Evolutionary conservation across 2,329 filamentous ascomycete species (phyloP).

Genomic region (Penicillium hesseltinei): DNA sequence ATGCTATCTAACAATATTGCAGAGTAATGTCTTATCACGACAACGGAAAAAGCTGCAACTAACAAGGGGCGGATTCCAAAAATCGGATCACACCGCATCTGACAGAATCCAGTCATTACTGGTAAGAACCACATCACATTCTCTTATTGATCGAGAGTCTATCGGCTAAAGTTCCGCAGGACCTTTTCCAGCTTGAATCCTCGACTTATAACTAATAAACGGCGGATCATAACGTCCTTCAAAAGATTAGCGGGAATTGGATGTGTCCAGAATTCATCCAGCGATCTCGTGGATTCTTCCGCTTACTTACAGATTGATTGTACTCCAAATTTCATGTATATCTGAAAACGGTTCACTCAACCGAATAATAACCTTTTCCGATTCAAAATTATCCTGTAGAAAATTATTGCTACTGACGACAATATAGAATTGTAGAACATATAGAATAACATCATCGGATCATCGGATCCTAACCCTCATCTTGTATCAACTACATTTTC

Average conservation of each 20-base stretch:
- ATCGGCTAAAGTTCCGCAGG: neutral
- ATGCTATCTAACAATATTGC: neutral
- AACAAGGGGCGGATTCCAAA: neutral
- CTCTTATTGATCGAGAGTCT: neutral
- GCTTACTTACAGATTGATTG: too few species aligned
- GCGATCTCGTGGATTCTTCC: neutral
- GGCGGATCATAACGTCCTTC: neutral
- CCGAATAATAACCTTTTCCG: too few species aligned
- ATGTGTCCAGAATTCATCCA: neutral
- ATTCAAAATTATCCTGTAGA: too few species aligned
- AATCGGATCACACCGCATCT: neutral
- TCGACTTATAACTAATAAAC: neutral
- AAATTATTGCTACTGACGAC: too few species aligned
- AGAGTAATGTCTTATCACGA: slow-evolving; percentile 3
- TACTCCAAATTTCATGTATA: too few species aligned
- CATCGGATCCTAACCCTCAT: too few species aligned
- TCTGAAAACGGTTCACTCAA: too few species aligned
- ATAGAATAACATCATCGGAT: too few species aligned
- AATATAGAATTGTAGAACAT: too few species aligned
- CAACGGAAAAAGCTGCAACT: slow-evolving; percentile 1
- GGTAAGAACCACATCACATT: neutral
- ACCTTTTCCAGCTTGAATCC: neutral
- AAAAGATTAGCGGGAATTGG: neutral
- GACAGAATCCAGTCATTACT: neutral
- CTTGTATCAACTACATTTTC: too few species aligned